Conservation (phyloP, 805 yeast species). For the Candida khao-thaluensis region DNA sequence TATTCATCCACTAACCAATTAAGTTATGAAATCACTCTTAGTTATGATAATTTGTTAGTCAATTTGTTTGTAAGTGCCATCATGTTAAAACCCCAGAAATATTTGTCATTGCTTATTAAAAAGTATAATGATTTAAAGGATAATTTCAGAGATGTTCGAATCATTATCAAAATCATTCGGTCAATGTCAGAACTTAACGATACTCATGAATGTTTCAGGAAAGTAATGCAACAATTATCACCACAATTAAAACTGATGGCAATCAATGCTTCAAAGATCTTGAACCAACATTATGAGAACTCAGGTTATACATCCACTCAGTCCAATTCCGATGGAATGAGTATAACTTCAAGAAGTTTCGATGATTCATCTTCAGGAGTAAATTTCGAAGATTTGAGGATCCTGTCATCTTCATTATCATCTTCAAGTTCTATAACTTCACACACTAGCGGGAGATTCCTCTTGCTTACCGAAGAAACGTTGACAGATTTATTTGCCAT, state of each 20-base stretch:
- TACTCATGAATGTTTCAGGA: conserved; percentile 20
- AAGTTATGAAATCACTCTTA: conserved; percentile 10
- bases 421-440: conserved; percentile 2
- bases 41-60: conserved; percentile 24
- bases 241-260: conserved; percentile 26
- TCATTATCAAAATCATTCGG: conserved; percentile 29
- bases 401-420: conserved; percentile 9
- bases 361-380: conserved; percentile 9
- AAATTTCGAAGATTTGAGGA: conserved; percentile 14
- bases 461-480: conserved; percentile 25
- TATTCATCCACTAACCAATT: conserved; percentile 4
- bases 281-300: conserved; percentile 21
- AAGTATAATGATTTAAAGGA: conserved; percentile 23
- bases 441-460: not conserved
- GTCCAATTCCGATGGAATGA: conserved; percentile 16
- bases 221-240: conserved; percentile 25
- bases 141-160: conserved; percentile 24
- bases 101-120: conserved; percentile 23
- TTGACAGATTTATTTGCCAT: conserved; percentile 32
- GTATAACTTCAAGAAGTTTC: conserved; percentile 9
- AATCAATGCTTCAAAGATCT: conserved; percentile 24
- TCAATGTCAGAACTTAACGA: conserved; percentile 28
- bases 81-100: conserved; percentile 32
- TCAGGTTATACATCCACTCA: conserved; percentile 15
- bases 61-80: conserved; percentile 37